A percentile compares a stretch with the other conserved stretches of the same genome.
Conservation (phyloP, 768 basidiomycete genomes). For the Candolleomyces aberdarensis region DNA sequence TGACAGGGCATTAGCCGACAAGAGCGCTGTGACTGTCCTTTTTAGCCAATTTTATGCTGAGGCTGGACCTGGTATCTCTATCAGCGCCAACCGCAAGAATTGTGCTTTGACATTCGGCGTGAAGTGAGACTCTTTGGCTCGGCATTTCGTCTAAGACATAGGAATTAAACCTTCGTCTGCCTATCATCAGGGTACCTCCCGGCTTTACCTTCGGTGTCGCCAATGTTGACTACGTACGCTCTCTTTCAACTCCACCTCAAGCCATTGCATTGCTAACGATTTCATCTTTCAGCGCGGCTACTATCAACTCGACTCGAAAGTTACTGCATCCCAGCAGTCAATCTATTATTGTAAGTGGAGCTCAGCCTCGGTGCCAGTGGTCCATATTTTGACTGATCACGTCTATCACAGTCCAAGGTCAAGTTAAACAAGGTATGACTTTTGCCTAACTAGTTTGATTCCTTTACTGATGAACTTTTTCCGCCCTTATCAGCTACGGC, state of each 20-base stretch:
- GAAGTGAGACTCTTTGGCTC: slow-evolving; percentile 9
- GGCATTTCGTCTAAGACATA: no score
- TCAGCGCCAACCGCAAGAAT: slow-evolving; percentile 10
- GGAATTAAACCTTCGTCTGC: not conserved
- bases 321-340: slow-evolving; percentile 20
- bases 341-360: slow-evolving; percentile 16
- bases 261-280: not conserved
- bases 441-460: not conserved
- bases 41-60: slow-evolving; percentile 12
- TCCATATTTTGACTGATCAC: not conserved
- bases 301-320: slow-evolving; percentile 22
- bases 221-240: not conserved
- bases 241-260: not conserved
- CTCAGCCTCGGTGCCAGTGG: not conserved
- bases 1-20: not conserved
- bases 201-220: not conserved
- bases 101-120: slow-evolving; percentile 10
- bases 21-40: slow-evolving; percentile 4
- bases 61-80: slow-evolving; percentile 8
- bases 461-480: not conserved
- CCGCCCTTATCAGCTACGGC: slow-evolving; percentile 15
- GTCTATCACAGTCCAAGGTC: slow-evolving; percentile 19
- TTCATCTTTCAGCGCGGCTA: slow-evolving; percentile 17
- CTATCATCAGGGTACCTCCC: not conserved
- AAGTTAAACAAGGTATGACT: slow-evolving; percentile 18